Evolutionary conservation across 805 yeast genomes (phyloP), one percentile per base, ranked within the genome.

Genomic region (Kazachstania bromeliacearum): DNA sequence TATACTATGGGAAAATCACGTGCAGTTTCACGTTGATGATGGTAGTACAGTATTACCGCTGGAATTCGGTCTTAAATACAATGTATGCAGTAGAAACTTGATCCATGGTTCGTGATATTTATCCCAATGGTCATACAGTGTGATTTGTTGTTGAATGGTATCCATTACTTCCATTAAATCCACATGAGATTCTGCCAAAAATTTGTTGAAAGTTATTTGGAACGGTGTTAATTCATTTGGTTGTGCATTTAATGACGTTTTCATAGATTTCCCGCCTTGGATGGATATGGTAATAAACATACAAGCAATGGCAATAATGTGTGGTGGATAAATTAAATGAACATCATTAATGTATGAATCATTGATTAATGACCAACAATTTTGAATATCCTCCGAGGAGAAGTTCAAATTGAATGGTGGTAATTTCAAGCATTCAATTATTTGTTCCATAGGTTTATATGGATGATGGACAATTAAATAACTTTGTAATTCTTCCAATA

Each of bases 301-400:
- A 8, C 95, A 73, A 0, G 92, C 75, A 27, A 81, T 60, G 3
- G 96, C 94, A 7, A 88, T 71, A 8, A 87, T 73, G 60, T 88
- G 95, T 0, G 98, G 98, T 0, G 97, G 89, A 44, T 75, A 79
- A 12, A 88, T 55, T 32, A 92, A 59, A 39, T 85, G 89, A 13
- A 84, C 63, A 55, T 92, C 97, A 1, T 95, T 85, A 31, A 85
- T 77, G 56, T 82, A 88, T 43, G 88, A 75, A 54, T 89, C 97
- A 56, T 87, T 92, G 25, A 92, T 71, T 34, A 88, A 67, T 1
- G 94, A 80, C 96, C 97, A 92, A 7, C 84, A 68, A 31, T 82
- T 76, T 51, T 89, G 96, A 22, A 81, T 55, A 50, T 88, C 96
- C 29, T 76, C 83, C 3, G 72, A 68, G 0, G 74, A 54, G 3